phyloP scores from a whole-genome alignment of 768 basidiomycete genomes.

The Collybia sp. region DNA sequence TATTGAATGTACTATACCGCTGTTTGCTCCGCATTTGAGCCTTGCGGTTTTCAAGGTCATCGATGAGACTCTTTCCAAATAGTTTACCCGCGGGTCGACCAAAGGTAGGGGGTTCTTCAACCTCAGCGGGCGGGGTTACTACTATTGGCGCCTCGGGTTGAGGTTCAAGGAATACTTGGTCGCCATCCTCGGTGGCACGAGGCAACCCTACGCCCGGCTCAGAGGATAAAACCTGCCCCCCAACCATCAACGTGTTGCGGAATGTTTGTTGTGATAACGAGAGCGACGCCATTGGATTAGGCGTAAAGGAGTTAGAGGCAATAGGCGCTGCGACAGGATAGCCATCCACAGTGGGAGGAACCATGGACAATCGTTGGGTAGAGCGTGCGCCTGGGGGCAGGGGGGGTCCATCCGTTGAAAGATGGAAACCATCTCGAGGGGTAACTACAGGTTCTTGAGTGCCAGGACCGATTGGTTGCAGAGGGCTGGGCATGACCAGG shows the following conservation, averaged over 20 bases:
- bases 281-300: constrained; percentile 71
- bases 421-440: constrained; percentile 55
- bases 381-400: constrained; percentile 72
- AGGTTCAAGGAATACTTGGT: constrained; percentile 55
- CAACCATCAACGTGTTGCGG: constrained; percentile 72
- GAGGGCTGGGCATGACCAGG: constrained; percentile 91
- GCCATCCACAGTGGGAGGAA: constrained; percentile 26
- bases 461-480: constrained; percentile 46
- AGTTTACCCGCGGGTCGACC: constrained; percentile 74
- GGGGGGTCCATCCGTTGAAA: constrained; percentile 68
- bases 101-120: constrained; percentile 27
- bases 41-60: constrained; percentile 83
- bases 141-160: constrained; percentile 17
- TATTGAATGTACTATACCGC: constrained; percentile 46
- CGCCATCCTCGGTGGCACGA: constrained; percentile 73
- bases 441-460: constrained; percentile 27
- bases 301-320: constrained; percentile 67
- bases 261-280: constrained; percentile 82
- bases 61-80: constrained; percentile 86
- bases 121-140: constrained; percentile 4
- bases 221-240: constrained; percentile 59
- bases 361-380: constrained; percentile 40
- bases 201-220: constrained; percentile 62
- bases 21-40: constrained; percentile 77
- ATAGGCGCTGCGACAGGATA: constrained; percentile 23